Evolutionary conservation across 768 basidiomycete species (phyloP), one percentile per base, ranked within the genome.

Genomic region (Tulasnella sp.): DNA sequence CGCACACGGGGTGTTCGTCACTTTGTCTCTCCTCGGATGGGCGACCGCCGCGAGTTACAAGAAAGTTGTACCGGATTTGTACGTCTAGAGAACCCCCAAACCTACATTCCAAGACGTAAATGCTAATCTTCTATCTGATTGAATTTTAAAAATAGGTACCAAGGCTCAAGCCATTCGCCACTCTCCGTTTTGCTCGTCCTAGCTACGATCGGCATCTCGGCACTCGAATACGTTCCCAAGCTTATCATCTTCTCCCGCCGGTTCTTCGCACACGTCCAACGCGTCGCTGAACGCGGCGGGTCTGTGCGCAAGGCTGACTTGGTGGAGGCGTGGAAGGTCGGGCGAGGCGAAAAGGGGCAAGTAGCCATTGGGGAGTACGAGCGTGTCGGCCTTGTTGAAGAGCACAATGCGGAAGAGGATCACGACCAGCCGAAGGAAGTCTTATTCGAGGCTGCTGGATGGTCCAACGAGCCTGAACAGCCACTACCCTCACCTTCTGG

Each of bases 51-150:
- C 89, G 2, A 84, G 94, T 34, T 98, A 98, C 86, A 88, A 88
- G 69, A 94, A 94, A 82, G 85, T 92, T 76, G 96, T 95, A 0
- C 94, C 95, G 3, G 89, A 97, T 85, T 92, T 96, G 93, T 96
- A 86, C 84, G 93, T 88, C n/a, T 37, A 37, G 6, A 37, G 37
- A 22, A 8, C 54, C n/a, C 54, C 9, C 3, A 54, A 54, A n/a
- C 7, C 24, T 22, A 50, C 46, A 2, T 54, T n/a, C n/a, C 22
- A 12, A 24, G 11, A 9, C 22, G 1, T 7, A 9, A n/a, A 12
- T 69, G 54, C 48, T 16, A 20, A 6, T 20, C 12, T 11, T 46
- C 16, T 20, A 46, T 18, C 16, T 14, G 46, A 14, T 16, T 18
- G 6, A 37, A 37, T 37, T 2, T 37, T 37, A 2, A 37, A 37